Base-by-base conservation (phyloP, 352 stramenopile species). In the Phytophthora aleatoria region DNA sequence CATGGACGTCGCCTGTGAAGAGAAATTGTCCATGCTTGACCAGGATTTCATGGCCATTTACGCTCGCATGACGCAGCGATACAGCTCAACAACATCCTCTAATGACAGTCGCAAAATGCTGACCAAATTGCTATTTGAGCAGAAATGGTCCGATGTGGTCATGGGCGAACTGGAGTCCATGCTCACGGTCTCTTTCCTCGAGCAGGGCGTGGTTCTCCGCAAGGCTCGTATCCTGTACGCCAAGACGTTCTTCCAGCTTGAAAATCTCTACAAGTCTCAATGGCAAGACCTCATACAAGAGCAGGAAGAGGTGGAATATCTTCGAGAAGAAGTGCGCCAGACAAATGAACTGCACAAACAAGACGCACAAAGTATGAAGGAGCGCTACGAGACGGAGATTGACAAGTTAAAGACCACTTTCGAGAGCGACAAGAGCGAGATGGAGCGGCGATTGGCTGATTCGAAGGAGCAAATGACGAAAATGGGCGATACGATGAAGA, bases 401-500 rank as follows among this genome's bases (percentile, higher is more conserved):
- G 50, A 76, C 20, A 73, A 64, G 5, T 30, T 91, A 16, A 70
- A 51, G 5, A 61, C 61, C 0, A 56, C 64, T 12, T 90, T 92
- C 56, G 83, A 94, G 16, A 69, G 56, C 11, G 63, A 64, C 24
- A 78, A 81, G 39, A 62, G 67, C 10, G 85, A 92, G 5, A 84
- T 94, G 73, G 89, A 98, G 63, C 67, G 76, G 11, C 86, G 87
- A 50, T 61, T 85, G 38, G 47, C 49, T 0, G 83, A 94, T 10
- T 80, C 81, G 2, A 93, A 95, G 57, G 81, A 95, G 2, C 82
- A 97, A 58, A 81, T 92, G 64, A 74, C 79, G 24, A 94, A 95
- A 50, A 97, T 98, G 90, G 78, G 81, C 7, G 92, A 98, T 50
- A 97, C 91, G 2, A 93, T 98, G 72, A 94, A 94, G 50, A 94